Evolutionary conservation across 2,329 filamentous ascomycete genomes (phyloP), one percentile per base, ranked within the genome.

Genomic region (Arthrobotrys sphaeroides): DNA sequence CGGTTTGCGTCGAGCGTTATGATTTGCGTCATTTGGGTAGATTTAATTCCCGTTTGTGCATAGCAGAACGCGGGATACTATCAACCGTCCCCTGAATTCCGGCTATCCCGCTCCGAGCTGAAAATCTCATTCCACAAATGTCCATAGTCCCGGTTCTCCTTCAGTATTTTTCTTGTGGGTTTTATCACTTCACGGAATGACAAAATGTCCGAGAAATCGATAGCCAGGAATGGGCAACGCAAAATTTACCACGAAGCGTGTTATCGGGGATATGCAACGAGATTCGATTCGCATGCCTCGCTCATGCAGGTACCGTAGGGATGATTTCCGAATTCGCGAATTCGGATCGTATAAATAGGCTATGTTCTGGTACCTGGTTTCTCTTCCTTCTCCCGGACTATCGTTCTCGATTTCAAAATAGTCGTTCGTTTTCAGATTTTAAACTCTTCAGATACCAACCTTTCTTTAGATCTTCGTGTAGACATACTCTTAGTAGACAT

Each of bases 151-250:
- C 28, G 33, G 33, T n/a, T 18, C 47, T 28, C 47, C 47, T 51
- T 2, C 13, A 51, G 24, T 13, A 31, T 51, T 5, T 16, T 16
- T 9, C 13, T 5, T 7, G 12, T 31, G 3, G n/a, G 5, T 10
- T n/a, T n/a, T 31, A 51, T 16, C 28, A 5, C 7, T 18, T 31
- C 6, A 10, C 26, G 49, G 49, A 55, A 55, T 55, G 49, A 5
- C 10, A 5, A 38, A 20, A 36, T 3, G 10, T 12, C 16, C n/a
- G 31, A 55, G 49, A 55, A 36, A 55, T 55, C 49, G 49, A 20
- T 55, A 2, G 49, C 13, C 1, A 55, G 49, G 49, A 55, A 55
- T 55, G 49, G 28, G 31, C 49, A 55, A 55, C 47, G 24, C 49
- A 38, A 31, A 55, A 55, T 55, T 55, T 38, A 5, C 49, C 1